Conservation (phyloP, 352 stramenopile species). For the Globisporangium paroecandrum region DNA sequence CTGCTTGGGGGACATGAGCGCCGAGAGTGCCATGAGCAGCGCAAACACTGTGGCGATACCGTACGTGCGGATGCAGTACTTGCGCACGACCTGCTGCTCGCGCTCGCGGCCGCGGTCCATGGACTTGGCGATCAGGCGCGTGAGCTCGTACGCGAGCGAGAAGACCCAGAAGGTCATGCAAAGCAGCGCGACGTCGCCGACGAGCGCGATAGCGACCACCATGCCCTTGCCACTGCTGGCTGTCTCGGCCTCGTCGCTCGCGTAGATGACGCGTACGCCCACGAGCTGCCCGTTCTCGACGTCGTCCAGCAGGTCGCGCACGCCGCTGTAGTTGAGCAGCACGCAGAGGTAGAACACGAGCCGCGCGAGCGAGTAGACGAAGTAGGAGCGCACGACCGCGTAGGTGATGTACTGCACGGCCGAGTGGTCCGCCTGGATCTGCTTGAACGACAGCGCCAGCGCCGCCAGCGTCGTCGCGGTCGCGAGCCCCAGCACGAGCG, state of each 20-base stretch:
- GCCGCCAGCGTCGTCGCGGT: constrained; percentile 38
- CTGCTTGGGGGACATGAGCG: constrained; percentile 22
- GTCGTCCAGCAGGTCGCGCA: constrained; percentile 43
- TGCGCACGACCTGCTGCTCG: constrained; percentile 49
- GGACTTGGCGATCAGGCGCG: constrained; percentile 55
- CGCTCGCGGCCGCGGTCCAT: constrained; percentile 55
- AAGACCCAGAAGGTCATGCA: constrained; percentile 66
- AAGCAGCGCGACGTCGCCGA: constrained; percentile 59
- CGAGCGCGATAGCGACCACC: constrained; percentile 39
- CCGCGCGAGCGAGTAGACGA: constrained; percentile 51
- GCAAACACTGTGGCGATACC: constrained; percentile 31
- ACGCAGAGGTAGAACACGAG: constrained; percentile 58
- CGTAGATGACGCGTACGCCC: constrained; percentile 48
- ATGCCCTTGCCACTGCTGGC: constrained; percentile 26
- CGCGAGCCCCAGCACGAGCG: constrained; percentile 43
- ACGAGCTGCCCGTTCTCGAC: constrained; percentile 50
- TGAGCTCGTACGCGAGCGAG: constrained; percentile 62
- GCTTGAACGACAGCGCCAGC: constrained; percentile 63
- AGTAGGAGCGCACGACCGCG: constrained; percentile 60
- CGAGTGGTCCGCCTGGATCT: constrained; percentile 49
- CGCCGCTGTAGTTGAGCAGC: constrained; percentile 44
- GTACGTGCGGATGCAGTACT: constrained; percentile 50
- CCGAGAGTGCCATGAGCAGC: constrained; percentile 38
- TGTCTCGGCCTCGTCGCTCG: constrained; percentile 20
- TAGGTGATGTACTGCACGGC: constrained; percentile 71